Evolutionary conservation across 257 asterid genomes (phyloP).

Genomic region (Nemophila menziesii): DNA sequence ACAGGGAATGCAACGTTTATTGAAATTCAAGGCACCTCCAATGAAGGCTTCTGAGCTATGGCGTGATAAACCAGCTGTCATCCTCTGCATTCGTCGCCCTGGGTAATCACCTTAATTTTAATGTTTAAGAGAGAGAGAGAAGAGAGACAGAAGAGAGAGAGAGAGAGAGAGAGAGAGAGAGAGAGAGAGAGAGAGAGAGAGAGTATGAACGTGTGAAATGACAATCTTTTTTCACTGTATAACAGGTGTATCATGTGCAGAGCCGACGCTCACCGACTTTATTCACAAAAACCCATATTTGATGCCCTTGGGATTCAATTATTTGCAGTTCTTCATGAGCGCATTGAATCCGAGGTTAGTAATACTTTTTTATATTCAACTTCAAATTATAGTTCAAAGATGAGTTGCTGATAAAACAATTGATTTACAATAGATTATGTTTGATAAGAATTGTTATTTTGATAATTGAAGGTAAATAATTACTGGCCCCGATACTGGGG

Average conservation of each 20-base stretch:
- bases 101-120: conserved; percentile 34
- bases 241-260: conserved; percentile 69
- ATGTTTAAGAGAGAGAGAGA: background rate
- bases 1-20: conserved; percentile 55
- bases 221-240: background rate
- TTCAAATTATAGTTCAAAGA: too few relatives aligned
- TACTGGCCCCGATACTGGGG: conserved; percentile 97
- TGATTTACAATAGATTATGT: conserved; percentile 2
- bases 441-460: conserved; percentile 1
- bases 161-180: background rate
- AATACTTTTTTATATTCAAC: background rate
- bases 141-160: background rate
- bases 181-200: background rate
- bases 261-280: conserved; percentile 88
- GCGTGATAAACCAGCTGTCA: conserved; percentile 61
- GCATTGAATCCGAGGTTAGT: conserved; percentile 68
- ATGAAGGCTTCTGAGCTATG: conserved; percentile 70
- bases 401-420: too few relatives aligned
- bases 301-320: conserved; percentile 76
- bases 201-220: background rate
- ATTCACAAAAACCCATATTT: conserved; percentile 65
- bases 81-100: conserved; percentile 80
- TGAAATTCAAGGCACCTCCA: conserved; percentile 53
- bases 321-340: conserved; percentile 62
- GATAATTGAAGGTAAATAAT: conserved; percentile 43